These are phyloP conservation scores for Tremella fuciformis DNA, from an alignment of 768 basidiomycete genomes.

Conservation along the genomic window DNA sequence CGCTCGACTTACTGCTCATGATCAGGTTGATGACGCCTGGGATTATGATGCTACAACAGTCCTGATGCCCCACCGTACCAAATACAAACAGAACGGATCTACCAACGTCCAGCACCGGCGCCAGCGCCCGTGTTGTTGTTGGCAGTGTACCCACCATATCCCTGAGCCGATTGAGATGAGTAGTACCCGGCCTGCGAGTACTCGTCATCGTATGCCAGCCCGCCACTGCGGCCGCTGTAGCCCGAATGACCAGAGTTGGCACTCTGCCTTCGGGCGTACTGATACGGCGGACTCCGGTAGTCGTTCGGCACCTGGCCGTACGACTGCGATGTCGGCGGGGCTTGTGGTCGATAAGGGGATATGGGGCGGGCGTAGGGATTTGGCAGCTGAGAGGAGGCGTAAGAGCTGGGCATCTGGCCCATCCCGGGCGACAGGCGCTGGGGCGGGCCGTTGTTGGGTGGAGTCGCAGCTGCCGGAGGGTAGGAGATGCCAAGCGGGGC, in stretches of 20 bases:
- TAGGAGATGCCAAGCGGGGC: constrained; percentile 44
- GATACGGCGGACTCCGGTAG: background rate
- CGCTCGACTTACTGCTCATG: no score
- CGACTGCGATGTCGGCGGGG: no score
- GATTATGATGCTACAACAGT: no score
- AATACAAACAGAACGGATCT: no score
- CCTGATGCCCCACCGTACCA: no score
- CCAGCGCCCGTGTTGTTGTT: no score
- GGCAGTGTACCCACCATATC: no score
- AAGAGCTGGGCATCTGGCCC: background rate
- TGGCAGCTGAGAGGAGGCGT: background rate
- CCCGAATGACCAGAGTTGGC: background rate
- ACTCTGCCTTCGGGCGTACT: constrained; percentile 2
- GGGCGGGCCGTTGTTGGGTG: background rate
- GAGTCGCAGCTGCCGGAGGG: constrained; percentile 27
- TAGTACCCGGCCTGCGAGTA: no score
- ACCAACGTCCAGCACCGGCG: no score
- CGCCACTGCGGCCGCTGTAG: background rate
- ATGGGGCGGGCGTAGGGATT: background rate
- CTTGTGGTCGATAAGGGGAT: background rate
- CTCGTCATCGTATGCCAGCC: background rate
- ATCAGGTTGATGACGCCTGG: no score
- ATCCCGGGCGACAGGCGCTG: background rate
- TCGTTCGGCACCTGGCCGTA: no score
- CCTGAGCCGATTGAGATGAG: no score